Base-by-base conservation (phyloP, 208 protist species). In the Trypanosoma lewisi region DNA sequence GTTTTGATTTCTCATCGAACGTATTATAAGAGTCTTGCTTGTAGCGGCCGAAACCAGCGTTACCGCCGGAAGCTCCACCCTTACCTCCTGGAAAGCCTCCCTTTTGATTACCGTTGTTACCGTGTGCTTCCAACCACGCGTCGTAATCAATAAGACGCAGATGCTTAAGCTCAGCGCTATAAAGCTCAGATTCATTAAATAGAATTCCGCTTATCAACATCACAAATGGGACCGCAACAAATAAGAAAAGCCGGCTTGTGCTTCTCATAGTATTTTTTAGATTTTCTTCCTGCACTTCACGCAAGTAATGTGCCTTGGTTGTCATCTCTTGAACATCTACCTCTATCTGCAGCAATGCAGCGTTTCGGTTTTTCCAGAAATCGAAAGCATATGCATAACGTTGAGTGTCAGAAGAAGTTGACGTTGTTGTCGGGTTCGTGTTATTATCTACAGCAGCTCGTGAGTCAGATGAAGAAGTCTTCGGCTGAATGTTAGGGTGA, bases 91-190 rank as follows among this genome's bases (percentile, higher is more conserved):
- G n/a, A 47, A 28, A 4, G 4, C 11, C 14, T 28, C 30, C 4
- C 12, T 4, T 11, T 5, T 23, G 45, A 4, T 37, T 25, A 6
- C 23, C 6, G 9, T 14, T 36, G 0, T 60, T 0, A 11, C 17
- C 5, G 36, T 65, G 39, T 41, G 70, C 55, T 30, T 39, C 50
- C 36, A 68, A 48, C 52, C 59, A 73, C 14, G 58, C 54, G 33
- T 79, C 78, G 53, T 83, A 79, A 39, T 76, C 61, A 36, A 75
- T 59, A 2, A 70, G 63, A 21, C 37, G 48, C 19, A 77, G 21
- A 8, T 64, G 17, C 59, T 65, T 48, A 52, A 83, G 58, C 42
- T 77, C 63, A 4, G 50, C 51, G 30, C 33, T 52, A 66, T 77
- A 83, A 12, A 70, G 19, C 8, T 52, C 21, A 19, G 53, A 51